phyloP scores from a whole-genome alignment of 495 filamentous ascomycete species.

The Daldinia vernicosa region DNA sequence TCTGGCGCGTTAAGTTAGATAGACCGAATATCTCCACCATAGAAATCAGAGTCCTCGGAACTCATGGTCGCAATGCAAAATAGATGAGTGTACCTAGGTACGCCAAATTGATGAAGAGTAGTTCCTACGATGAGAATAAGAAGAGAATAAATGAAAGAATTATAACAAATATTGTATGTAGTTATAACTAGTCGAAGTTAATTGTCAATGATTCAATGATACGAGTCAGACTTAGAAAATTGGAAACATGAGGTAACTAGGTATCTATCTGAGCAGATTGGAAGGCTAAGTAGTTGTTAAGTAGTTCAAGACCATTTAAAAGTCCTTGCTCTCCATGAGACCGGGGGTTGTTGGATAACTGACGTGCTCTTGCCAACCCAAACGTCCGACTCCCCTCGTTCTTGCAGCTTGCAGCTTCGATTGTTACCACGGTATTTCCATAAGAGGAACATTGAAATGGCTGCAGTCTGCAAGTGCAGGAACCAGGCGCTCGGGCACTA shows the following conservation, averaged over 20 bases:
- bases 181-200: not conserved
- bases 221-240: not conserved
- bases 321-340: not conserved
- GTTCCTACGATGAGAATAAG: not conserved
- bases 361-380: not conserved
- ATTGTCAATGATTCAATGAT: not conserved
- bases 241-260: not conserved
- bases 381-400: not conserved
- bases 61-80: slow-evolving; percentile 44
- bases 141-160: not conserved
- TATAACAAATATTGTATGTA: not conserved
- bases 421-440: slow-evolving; percentile 3
- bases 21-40: slow-evolving; percentile 57
- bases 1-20: slow-evolving; percentile 1
- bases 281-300: too few relatives aligned
- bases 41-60: slow-evolving; percentile 79
- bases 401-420: not conserved
- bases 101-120: not conserved
- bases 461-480: slow-evolving; percentile 1
- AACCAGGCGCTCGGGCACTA: slow-evolving; percentile 35
- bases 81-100: slow-evolving; percentile 1
- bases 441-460: slow-evolving; percentile 17
- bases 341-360: not conserved
- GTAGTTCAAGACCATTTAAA: not conserved
- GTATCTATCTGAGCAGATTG: too few relatives aligned